Percentiles rank a stretch among this genome's conserved stretches.
Evolutionary conservation across 176 grass and related monocot genomes (phyloP).

Genomic region (Aegilops speltoides): DNA sequence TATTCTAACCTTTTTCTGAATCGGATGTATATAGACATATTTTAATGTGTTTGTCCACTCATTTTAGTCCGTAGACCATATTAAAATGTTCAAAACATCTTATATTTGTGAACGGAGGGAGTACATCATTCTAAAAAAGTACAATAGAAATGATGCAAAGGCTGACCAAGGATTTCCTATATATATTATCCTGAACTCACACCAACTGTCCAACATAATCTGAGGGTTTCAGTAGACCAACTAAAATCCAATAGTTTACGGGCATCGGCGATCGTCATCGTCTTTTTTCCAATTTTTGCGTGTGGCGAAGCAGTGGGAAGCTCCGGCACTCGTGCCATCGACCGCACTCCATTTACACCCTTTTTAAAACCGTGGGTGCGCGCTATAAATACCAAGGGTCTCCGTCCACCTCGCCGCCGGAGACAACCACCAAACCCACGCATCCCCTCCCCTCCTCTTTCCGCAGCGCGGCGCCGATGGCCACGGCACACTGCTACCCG

Average conservation of each 20-base stretch:
- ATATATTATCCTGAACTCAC: too few species aligned
- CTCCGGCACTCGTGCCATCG: background rate
- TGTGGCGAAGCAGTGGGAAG: background rate
- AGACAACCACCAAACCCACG: background rate
- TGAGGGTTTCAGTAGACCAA: background rate
- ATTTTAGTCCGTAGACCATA: too few species aligned
- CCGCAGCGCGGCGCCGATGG: conserved; percentile 12
- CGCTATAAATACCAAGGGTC: conserved; percentile 14
- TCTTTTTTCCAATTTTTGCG: background rate
- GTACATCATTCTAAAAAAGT: too few species aligned
- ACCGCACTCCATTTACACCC: background rate
- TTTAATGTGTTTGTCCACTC: too few species aligned
- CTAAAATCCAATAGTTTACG: background rate
- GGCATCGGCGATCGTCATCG: background rate
- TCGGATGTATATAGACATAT: too few species aligned
- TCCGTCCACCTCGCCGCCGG: background rate
- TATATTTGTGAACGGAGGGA: too few species aligned
- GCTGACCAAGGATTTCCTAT: too few species aligned
- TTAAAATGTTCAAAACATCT: too few species aligned
- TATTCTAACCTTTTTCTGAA: too few species aligned
- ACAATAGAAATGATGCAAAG: too few species aligned
- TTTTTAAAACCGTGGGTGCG: background rate
- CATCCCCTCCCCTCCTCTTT: background rate
- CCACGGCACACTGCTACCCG: conserved; percentile 19
- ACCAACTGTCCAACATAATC: too few species aligned